Percentiles rank a stretch among this genome's conserved stretches.
Conservation (phyloP, 345 rosid species). For the Lagerstroemia speciosa region DNA sequence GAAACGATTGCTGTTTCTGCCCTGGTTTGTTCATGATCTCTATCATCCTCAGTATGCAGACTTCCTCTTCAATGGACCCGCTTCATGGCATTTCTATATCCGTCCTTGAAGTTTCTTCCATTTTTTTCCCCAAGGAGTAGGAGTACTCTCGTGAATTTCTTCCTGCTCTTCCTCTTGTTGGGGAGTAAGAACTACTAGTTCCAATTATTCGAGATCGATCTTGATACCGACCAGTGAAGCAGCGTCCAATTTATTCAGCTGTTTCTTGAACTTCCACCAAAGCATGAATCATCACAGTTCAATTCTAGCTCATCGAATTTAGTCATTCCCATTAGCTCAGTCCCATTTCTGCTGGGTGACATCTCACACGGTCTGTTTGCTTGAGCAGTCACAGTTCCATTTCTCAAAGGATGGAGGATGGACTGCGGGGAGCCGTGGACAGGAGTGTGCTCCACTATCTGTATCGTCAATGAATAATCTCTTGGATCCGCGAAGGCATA, state of each 20-base stretch:
- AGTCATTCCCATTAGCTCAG: background rate
- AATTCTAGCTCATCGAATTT: background rate
- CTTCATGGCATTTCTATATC: slow-evolving; percentile 69
- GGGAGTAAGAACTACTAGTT: too few species aligned
- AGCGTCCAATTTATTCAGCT: background rate
- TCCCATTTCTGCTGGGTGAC: background rate
- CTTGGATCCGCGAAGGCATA: slow-evolving; percentile 50
- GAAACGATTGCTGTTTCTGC: slow-evolving; percentile 6
- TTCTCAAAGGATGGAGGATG: slow-evolving; percentile 61
- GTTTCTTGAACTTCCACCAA: background rate
- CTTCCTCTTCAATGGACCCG: slow-evolving; percentile 46
- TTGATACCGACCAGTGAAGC: background rate
- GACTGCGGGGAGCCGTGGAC: slow-evolving; percentile 71
- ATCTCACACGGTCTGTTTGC: background rate
- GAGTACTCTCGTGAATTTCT: background rate
- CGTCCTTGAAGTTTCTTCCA: background rate
- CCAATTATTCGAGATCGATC: too few species aligned
- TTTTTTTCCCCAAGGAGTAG: slow-evolving; percentile 10
- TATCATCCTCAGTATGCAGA: slow-evolving; percentile 24
- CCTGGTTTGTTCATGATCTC: slow-evolving; percentile 20
- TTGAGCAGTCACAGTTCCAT: slow-evolving; percentile 41
- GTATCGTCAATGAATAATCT: slow-evolving; percentile 73
- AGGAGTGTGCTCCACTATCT: slow-evolving; percentile 71
- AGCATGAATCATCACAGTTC: background rate
- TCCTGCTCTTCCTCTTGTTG: too few species aligned